These are phyloP conservation scores for Fusarium agapanthi DNA, from an alignment of 2,329 filamentous ascomycete species.

Conservation along the genomic window DNA sequence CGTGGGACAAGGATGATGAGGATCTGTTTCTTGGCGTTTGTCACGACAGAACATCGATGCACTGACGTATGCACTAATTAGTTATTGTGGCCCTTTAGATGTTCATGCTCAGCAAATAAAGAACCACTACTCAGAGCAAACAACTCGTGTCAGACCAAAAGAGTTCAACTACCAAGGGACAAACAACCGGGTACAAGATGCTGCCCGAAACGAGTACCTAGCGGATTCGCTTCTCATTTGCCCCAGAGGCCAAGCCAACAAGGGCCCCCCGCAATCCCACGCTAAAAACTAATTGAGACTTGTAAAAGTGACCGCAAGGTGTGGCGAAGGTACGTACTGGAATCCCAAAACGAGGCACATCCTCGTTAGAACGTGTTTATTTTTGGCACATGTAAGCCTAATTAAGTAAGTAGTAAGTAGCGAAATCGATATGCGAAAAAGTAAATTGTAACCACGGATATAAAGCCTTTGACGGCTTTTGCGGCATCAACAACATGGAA, in stretches of 20 bases:
- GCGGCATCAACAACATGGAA: neutral
- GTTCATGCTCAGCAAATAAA: neutral
- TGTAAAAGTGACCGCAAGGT: conserved; percentile 10
- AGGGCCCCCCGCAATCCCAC: too few species aligned
- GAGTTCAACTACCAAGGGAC: neutral
- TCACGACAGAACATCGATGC: neutral
- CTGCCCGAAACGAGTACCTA: neutral
- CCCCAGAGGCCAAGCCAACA: neutral
- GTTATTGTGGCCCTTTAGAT: neutral
- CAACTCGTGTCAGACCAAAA: neutral
- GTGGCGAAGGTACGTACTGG: conserved; percentile 23
- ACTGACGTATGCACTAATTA: neutral
- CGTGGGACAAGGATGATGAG: conserved; percentile 19
- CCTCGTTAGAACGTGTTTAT: conserved; percentile 13
- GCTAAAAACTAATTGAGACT: conserved; percentile 23
- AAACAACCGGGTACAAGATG: neutral
- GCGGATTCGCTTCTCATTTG: conserved; percentile 1
- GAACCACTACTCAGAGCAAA: neutral
- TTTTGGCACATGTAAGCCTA: conserved; percentile 21
- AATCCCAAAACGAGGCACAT: neutral
- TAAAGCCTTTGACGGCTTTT: neutral
- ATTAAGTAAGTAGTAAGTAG: neutral
- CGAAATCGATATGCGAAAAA: neutral
- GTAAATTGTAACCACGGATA: neutral
- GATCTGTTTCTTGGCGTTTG: conserved; percentile 26